Evolutionary conservation across 2,329 filamentous ascomycete genomes (phyloP).

Genomic region (Malbranchea zuffiana): DNA sequence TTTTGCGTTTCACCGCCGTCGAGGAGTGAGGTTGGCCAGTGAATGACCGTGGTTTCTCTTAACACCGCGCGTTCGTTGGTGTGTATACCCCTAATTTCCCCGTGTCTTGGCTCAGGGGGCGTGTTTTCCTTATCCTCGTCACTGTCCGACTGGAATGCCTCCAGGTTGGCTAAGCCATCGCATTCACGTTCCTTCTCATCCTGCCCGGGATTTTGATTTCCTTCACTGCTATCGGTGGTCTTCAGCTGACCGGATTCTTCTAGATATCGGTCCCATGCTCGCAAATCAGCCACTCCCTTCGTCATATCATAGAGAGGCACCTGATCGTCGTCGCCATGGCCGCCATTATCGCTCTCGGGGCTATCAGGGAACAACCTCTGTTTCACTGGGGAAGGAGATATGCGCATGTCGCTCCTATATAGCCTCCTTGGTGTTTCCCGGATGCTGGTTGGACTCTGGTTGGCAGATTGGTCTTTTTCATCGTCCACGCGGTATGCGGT

Average conservation of each 20-base stretch:
- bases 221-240: not conserved
- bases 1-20: too few relatives aligned
- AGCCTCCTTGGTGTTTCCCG: slow-evolving; percentile 7
- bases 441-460: not conserved
- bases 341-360: slow-evolving; percentile 3
- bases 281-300: not conserved
- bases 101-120: not conserved
- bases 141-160: not conserved
- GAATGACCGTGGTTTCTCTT: slow-evolving; percentile 2
- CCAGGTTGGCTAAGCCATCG: not conserved
- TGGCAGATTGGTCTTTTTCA: not conserved
- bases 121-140: not conserved
- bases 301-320: slow-evolving; percentile 1
- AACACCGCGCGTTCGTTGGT: slow-evolving; percentile 6
- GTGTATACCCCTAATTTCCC: not conserved
- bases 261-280: not conserved
- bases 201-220: not conserved
- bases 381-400: slow-evolving; percentile 12
- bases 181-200: not conserved
- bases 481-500: not conserved
- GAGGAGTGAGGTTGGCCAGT: too few relatives aligned
- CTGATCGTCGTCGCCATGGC: not conserved
- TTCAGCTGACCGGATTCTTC: not conserved
- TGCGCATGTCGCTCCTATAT: slow-evolving; percentile 7
- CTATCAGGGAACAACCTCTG: slow-evolving; percentile 11